phyloP scores from a whole-genome alignment of 1,284 basidiomycete species.

The Phenoliferia sp. region DNA sequence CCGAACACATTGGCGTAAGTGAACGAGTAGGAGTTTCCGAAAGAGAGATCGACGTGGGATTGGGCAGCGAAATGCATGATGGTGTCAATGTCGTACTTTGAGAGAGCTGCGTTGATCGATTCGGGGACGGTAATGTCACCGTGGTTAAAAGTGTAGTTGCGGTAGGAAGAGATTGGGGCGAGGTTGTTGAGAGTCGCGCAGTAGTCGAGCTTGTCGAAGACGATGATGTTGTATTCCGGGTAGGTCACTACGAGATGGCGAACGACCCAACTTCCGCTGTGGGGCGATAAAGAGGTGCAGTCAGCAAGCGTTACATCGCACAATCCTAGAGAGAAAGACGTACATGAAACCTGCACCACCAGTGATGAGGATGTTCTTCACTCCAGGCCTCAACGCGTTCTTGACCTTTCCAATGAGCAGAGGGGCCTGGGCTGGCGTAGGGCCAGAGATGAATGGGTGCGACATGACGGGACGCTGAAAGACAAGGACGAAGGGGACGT shows the following conservation, averaged over 20 bases:
- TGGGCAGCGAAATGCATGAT: conserved; percentile 3
- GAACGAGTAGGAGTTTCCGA: conserved; percentile 1
- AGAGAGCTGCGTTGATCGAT: background rate
- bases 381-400: conserved; percentile 2
- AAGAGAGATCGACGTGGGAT: background rate
- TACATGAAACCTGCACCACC: conserved; percentile 6
- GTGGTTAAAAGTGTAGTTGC: conserved; percentile 1
- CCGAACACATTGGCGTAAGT: conserved; percentile 4
- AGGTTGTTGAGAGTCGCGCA: conserved; percentile 7
- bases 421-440: background rate
- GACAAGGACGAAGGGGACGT: no score
- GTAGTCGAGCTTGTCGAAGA: conserved; percentile 8
- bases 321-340: background rate
- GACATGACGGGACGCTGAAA: no score
- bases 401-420: background rate
- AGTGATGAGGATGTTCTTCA: conserved; percentile 5
- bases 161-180: background rate
- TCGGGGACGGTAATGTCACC: conserved; percentile 3
- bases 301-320: background rate
- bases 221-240: conserved; percentile 4
- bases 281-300: background rate
- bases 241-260: background rate
- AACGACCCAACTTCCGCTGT: background rate
- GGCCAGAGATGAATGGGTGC: background rate
- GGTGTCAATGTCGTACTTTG: background rate